Percentiles rank a stretch among this genome's conserved stretches.
These are phyloP conservation scores for Chaetomium olivaceum DNA, from an alignment of 2,329 filamentous ascomycete species.

Conservation along the genomic window DNA sequence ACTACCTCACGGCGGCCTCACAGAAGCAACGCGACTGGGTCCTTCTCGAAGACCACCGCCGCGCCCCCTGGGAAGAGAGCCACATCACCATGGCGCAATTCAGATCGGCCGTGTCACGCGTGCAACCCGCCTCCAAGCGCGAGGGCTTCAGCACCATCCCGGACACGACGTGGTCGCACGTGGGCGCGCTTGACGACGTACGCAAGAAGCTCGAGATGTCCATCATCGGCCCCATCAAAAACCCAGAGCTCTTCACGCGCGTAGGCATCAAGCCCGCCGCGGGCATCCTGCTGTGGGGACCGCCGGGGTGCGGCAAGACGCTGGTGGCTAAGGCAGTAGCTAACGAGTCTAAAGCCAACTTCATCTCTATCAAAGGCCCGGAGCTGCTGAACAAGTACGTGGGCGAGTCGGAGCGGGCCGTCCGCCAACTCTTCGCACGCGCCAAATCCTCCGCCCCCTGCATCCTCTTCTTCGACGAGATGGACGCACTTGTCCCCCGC, in stretches of 20 bases:
- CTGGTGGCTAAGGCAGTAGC: constrained; percentile 94
- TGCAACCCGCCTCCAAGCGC: constrained; percentile 80
- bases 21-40: constrained; percentile 32
- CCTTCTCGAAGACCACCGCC: constrained; percentile 33
- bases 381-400: constrained; percentile 98
- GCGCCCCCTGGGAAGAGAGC: constrained; percentile 30
- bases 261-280: constrained; percentile 80
- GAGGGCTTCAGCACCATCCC: constrained; percentile 96
- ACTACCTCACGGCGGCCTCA: constrained; percentile 21
- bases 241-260: constrained; percentile 72
- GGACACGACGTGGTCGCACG: constrained; percentile 88
- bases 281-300: constrained; percentile 93
- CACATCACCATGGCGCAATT: constrained; percentile 63
- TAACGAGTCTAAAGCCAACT: constrained; percentile 93
- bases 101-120: constrained; percentile 68
- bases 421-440: constrained; percentile 87
- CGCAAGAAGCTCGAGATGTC: constrained; percentile 80
- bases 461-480: constrained; percentile 96
- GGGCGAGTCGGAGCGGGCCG: constrained; percentile 89
- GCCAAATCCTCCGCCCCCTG: constrained; percentile 86
- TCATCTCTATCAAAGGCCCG: constrained; percentile 96
- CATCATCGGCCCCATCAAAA: constrained; percentile 85
- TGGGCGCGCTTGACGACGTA: constrained; percentile 79
- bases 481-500: constrained; percentile 86
- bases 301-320: constrained; percentile 95